phyloP scores from a whole-genome alignment of 2,329 filamentous ascomycete genomes.

The Graphilbum ipis-grandicollis region DNA sequence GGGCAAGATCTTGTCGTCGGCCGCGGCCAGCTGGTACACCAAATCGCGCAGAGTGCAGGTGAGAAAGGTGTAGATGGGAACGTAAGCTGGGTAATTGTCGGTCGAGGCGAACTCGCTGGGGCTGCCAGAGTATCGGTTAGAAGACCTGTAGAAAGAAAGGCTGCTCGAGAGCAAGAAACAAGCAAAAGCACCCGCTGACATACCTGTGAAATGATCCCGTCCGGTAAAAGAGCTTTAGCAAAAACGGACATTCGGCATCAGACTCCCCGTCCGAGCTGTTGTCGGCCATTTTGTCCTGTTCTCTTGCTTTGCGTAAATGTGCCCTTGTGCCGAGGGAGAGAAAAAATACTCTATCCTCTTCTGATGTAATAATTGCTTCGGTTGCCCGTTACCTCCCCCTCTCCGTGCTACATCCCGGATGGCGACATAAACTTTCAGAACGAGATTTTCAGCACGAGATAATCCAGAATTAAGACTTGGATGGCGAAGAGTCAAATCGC shows the following conservation, averaged over 20 bases:
- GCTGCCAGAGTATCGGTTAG: conserved; percentile 22
- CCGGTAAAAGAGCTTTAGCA: conserved; percentile 73
- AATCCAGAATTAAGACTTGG: no score
- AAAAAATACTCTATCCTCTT: no score
- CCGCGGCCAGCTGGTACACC: conserved; percentile 54
- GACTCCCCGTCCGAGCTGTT: conserved; percentile 23
- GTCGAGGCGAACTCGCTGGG: conserved; percentile 51
- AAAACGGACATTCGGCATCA: conserved; percentile 48
- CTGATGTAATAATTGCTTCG: no score
- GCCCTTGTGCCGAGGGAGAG: no score
- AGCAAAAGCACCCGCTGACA: no score
- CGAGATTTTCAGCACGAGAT: no score
- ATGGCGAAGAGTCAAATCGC: no score
- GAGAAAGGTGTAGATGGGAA: conserved; percentile 76
- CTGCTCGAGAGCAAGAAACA: not conserved
- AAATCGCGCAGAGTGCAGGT: conserved; percentile 69
- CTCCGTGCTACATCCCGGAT: conserved; percentile 4
- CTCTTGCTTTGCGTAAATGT: no score
- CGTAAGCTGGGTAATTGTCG: conserved; percentile 40
- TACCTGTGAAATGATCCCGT: conserved; percentile 55
- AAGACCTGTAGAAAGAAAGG: not conserved
- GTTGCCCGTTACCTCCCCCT: not conserved
- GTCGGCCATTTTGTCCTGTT: conserved; percentile 2
- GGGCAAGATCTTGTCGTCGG: conserved; percentile 44
- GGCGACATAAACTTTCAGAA: not conserved